phyloP scores from a whole-genome alignment of 352 stramenopile species.

The Phytophthora sansomeana region DNA sequence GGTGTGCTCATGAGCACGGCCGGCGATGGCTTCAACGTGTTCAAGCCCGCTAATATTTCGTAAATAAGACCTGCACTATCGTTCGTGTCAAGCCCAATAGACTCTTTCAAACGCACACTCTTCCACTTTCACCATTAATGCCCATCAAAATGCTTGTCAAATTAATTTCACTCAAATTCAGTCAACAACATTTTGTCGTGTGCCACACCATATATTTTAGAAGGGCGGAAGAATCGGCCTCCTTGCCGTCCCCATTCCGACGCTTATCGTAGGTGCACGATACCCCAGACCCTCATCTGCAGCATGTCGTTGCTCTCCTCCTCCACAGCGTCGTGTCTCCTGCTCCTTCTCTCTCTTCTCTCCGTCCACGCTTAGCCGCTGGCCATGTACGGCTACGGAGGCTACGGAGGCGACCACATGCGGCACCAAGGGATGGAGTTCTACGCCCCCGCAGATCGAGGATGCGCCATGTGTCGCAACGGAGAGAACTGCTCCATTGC shows the following conservation, averaged over 20 bases:
- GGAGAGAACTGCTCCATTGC: constrained; percentile 73
- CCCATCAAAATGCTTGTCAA: too few relatives aligned
- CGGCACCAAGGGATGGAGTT: constrained; percentile 41
- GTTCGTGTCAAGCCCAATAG: constrained; percentile 28
- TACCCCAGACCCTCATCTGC: background rate
- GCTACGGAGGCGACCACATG: constrained; percentile 25
- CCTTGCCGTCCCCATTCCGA: background rate
- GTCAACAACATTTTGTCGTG: too few relatives aligned
- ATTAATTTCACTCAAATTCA: too few relatives aligned
- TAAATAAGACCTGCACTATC: constrained; percentile 56
- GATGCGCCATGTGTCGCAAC: constrained; percentile 66
- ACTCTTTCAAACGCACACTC: constrained; percentile 5
- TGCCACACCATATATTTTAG: background rate
- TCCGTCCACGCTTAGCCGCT: constrained; percentile 14
- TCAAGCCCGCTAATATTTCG: constrained; percentile 96
- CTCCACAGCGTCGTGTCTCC: background rate
- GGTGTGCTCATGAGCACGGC: constrained; percentile 97
- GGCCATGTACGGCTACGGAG: constrained; percentile 25
- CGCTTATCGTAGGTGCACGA: background rate
- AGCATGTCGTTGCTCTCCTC: background rate
- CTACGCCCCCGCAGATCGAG: constrained; percentile 48
- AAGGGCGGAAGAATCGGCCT: background rate
- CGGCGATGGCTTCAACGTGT: constrained; percentile 97
- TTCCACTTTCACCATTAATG: too few relatives aligned
- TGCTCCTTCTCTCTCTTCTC: constrained; percentile 6